A percentile compares a stretch with the other conserved stretches of the same genome.
Evolutionary conservation across 257 asterid species (phyloP).

Genomic region (Capsicum rhomboideum): DNA sequence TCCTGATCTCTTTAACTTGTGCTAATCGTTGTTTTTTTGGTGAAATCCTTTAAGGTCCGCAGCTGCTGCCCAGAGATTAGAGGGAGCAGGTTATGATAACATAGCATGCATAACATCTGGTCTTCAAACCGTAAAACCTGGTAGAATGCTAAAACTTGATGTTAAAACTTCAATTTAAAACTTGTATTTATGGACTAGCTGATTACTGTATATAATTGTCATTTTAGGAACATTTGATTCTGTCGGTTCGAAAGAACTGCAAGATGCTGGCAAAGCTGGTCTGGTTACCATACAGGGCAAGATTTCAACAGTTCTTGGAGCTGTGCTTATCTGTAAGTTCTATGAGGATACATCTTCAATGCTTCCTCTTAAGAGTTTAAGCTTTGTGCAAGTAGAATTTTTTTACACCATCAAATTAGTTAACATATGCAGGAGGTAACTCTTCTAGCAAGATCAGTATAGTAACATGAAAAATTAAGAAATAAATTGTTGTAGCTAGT

Average conservation of each 20-base stretch:
- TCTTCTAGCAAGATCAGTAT: not conserved
- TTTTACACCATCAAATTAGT: not conserved
- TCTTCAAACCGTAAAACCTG: constrained; percentile 73
- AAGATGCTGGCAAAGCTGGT: constrained; percentile 97
- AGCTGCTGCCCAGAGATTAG: constrained; percentile 70
- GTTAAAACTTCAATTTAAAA: not conserved
- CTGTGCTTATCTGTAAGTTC: constrained; percentile 78
- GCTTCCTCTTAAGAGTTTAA: not conserved
- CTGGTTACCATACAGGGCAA: constrained; percentile 76
- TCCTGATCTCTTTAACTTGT: not conserved
- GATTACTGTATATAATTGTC: not conserved
- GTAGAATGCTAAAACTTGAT: constrained; percentile 16
- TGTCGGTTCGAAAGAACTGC: constrained; percentile 79
- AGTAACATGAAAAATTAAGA: not conserved
- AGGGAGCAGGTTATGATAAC: constrained; percentile 59
- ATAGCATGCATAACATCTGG: constrained; percentile 87
- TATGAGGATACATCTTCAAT: not conserved
- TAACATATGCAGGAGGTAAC: not conserved
- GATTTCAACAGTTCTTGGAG: constrained; percentile 83
- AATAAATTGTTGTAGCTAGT: not conserved
- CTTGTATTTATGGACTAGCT: not conserved
- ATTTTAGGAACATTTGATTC: constrained; percentile 69
- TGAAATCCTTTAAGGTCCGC: constrained; percentile 44
- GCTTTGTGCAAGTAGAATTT: not conserved
- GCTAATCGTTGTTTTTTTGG: not conserved